Conservation (phyloP, 495 filamentous ascomycete genomes). For the Aspergillus avenaceus region DNA sequence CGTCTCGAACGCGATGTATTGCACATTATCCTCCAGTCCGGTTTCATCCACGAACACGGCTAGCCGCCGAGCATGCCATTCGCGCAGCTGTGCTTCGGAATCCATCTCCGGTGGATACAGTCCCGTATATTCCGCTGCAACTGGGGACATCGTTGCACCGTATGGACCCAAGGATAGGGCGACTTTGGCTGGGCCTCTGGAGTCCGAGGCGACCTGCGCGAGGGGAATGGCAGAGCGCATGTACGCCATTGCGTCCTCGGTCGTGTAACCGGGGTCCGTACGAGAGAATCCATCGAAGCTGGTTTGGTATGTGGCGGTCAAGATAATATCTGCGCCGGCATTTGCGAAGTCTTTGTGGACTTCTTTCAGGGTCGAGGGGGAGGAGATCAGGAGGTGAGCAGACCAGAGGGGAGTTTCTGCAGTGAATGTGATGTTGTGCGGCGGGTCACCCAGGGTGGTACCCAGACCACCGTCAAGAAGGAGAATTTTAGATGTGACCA, state of each 20-base stretch:
- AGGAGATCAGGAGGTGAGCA: slow-evolving; percentile 53
- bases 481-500: background rate
- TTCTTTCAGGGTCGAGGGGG: slow-evolving; percentile 41
- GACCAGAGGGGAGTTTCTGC: slow-evolving; percentile 59
- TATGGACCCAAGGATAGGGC: slow-evolving; percentile 61
- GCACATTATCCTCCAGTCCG: slow-evolving; percentile 26
- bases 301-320: slow-evolving; percentile 64
- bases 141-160: slow-evolving; percentile 59
- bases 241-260: slow-evolving; percentile 17
- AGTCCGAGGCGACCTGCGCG: slow-evolving; percentile 25
- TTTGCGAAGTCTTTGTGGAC: slow-evolving; percentile 49
- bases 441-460: slow-evolving; percentile 55
- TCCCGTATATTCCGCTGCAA: slow-evolving; percentile 58
- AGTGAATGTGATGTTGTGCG: slow-evolving; percentile 45
- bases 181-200: slow-evolving; percentile 7
- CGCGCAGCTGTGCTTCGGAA: slow-evolving; percentile 33
- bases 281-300: slow-evolving; percentile 49
- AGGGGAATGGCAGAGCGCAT: slow-evolving; percentile 27
- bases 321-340: slow-evolving; percentile 54
- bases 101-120: slow-evolving; percentile 48
- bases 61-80: slow-evolving; percentile 56
- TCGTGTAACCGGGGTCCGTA: slow-evolving; percentile 30
- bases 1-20: slow-evolving; percentile 63
- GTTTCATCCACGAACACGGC: slow-evolving; percentile 38
- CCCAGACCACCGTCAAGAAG: slow-evolving; percentile 65